Evolutionary conservation across 2,329 filamentous ascomycete species (phyloP), one percentile per base, ranked within the genome.

Genomic region (Pseudogymnoascus sp.): DNA sequence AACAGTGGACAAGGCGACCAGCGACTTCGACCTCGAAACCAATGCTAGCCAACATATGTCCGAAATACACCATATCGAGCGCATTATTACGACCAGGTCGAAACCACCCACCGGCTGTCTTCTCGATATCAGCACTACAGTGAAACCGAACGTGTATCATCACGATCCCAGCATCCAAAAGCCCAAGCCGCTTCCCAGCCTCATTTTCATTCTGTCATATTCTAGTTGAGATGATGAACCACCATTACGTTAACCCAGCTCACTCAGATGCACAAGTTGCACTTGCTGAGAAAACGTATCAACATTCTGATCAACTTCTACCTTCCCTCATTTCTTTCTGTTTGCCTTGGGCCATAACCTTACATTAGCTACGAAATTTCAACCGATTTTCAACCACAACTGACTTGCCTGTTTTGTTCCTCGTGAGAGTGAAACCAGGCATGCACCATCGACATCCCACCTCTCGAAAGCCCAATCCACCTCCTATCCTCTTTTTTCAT

Each of bases 241-340:
- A 60, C 59, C 37, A 60, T 56, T 37, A 60, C 59, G 59, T 60
- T 60, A 60, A 60, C 59, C 59, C 59, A 60, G 59, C 59, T 60
- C 59, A 60, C 59, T 60, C 59, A 37, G 59, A 60, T 41, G 37
- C 59, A 60, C 33, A 60, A 60, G 59, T 40, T 41, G 59, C 37
- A 41, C n/a, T 60, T 60, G 59, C 59, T 37, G 59, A 60, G 59
- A 60, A 60, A 8, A 60, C 59, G 59, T 60, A 38, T 60, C 37
- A 37, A 60, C 37, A 38, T 60, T 60, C 59, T 60, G 59, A 60
- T 60, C 59, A 60, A 60, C 37, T 24, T 16, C 33, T 22, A 22
- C 37, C 33, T 28, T 12, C n/a, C 59, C 24, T 6, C n/a, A 37
- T 38, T 31, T 40, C 59, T 38, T 60, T 40, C 19, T 41, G 59